These are phyloP conservation scores for Apiotrichum akiyoshidainum DNA, from an alignment of 1,284 basidiomycete species.

Conservation along the genomic window DNA sequence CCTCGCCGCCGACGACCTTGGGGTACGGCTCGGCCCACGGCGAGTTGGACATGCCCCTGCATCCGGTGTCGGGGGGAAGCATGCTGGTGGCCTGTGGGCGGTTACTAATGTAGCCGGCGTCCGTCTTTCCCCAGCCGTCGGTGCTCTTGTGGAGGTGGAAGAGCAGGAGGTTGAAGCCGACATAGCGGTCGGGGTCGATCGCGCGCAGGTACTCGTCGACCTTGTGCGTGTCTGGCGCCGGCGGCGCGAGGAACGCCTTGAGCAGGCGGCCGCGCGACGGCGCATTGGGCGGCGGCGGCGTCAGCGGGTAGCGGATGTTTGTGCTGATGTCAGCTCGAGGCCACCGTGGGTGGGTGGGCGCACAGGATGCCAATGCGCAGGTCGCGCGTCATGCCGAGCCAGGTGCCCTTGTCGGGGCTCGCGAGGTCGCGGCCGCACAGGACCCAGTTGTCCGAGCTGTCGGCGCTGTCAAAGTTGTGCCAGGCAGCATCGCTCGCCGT, in stretches of 20 bases:
- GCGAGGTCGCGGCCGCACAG: conserved; percentile 39
- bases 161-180: conserved; percentile 49
- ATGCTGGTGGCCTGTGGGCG: conserved; percentile 25
- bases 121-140: conserved; percentile 7
- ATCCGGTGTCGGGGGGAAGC: conserved; percentile 6
- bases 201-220: conserved; percentile 28
- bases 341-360: conserved; percentile 12
- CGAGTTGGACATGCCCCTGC: conserved; percentile 41
- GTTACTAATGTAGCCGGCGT: conserved; percentile 41
- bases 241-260: conserved; percentile 29
- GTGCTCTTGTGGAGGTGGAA: conserved; percentile 28
- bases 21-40: conserved; percentile 39
- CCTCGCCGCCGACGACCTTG: conserved; percentile 41
- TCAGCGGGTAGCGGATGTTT: conserved; percentile 38
- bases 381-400: conserved; percentile 44
- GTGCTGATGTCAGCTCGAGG: conserved; percentile 27
- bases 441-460: conserved; percentile 18
- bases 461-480: conserved; percentile 37
- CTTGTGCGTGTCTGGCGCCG: conserved; percentile 9
- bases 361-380: conserved; percentile 43
- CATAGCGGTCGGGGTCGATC: conserved; percentile 28
- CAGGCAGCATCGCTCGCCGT: conserved; percentile 42
- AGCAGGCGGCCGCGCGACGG: conserved; percentile 41
- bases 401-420: conserved; percentile 35
- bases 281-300: conserved; percentile 22